These are phyloP conservation scores for Lipomyces orientalis DNA, from an alignment of 805 yeast genomes.

Conservation along the genomic window DNA sequence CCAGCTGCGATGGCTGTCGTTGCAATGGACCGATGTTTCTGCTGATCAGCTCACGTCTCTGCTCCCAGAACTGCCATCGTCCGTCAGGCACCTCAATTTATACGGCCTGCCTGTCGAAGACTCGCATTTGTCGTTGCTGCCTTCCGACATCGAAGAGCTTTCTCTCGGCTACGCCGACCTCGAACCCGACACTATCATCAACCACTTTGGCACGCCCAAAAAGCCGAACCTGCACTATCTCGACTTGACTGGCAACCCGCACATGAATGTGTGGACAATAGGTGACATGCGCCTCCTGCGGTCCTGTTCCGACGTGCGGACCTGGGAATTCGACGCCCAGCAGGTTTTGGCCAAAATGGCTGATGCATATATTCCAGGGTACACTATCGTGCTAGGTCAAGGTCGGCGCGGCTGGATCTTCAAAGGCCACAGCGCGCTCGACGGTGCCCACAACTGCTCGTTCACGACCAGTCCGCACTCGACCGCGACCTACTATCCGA, in stretches of 20 bases:
- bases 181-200: constrained; percentile 39
- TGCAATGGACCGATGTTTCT: constrained; percentile 62
- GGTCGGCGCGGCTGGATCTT: constrained; percentile 87
- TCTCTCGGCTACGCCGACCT: constrained; percentile 45
- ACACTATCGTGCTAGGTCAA: constrained; percentile 51
- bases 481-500: constrained; percentile 9
- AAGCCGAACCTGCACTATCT: constrained; percentile 55
- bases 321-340: constrained; percentile 60
- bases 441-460: constrained; percentile 23
- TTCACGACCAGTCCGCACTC: constrained; percentile 11
- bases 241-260: constrained; percentile 69
- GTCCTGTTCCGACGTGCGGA: constrained; percentile 57
- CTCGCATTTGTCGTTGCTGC: constrained; percentile 45
- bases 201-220: constrained; percentile 37
- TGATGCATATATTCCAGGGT: constrained; percentile 45
- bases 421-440: constrained; percentile 29
- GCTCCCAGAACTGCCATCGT: constrained; percentile 50
- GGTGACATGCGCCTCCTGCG: constrained; percentile 55
- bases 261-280: constrained; percentile 64
- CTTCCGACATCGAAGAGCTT: constrained; percentile 41
- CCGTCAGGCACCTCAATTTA: constrained; percentile 59
- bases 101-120: constrained; percentile 67
- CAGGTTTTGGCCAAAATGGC: constrained; percentile 40
- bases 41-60: constrained; percentile 58
- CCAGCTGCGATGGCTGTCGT: constrained; percentile 64